Evolutionary conservation across 371 early-diverging fungal genomes (phyloP).

Genomic region (Rhizopus stolonifer): DNA sequence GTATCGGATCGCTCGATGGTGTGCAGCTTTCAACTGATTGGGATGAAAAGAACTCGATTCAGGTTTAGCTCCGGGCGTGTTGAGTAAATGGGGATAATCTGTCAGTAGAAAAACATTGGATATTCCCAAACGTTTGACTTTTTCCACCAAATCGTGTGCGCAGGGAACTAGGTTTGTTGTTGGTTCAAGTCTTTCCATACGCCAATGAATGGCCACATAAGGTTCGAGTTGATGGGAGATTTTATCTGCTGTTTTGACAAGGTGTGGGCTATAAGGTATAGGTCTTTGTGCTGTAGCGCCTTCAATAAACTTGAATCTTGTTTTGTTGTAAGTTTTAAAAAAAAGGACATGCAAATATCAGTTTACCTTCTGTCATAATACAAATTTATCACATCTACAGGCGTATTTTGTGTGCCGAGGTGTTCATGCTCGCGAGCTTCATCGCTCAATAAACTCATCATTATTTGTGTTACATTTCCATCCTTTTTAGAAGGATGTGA

Average conservation of each 20-base stretch:
- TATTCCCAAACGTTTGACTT: slow-evolving; percentile 13
- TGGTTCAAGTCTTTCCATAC: slow-evolving; percentile 50
- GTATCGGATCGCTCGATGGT: slow-evolving; percentile 43
- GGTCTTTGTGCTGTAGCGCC: slow-evolving; percentile 27
- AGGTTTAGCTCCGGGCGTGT: slow-evolving; percentile 23
- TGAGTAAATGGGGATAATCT: slow-evolving; percentile 48
- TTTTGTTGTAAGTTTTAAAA: neutral
- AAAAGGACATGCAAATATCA: neutral
- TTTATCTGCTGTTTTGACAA: slow-evolving; percentile 31
- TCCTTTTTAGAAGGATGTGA: slow-evolving; percentile 13
- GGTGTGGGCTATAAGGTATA: slow-evolving; percentile 31
- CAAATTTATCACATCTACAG: slow-evolving; percentile 40
- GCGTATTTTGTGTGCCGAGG: slow-evolving; percentile 1
- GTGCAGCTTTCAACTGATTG: slow-evolving; percentile 27
- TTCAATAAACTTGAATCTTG: slow-evolving; percentile 40
- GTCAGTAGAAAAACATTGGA: slow-evolving; percentile 41
- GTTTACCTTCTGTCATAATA: slow-evolving; percentile 37
- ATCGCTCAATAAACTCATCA: slow-evolving; percentile 28
- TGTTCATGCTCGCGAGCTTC: slow-evolving; percentile 30
- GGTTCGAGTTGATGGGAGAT: slow-evolving; percentile 37
- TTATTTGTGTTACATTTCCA: slow-evolving; percentile 33
- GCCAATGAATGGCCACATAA: slow-evolving; percentile 53
- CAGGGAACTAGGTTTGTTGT: slow-evolving; percentile 40
- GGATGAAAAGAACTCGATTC: slow-evolving; percentile 44
- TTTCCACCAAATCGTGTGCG: slow-evolving; percentile 33